Evolutionary conservation across 208 protist genomes (phyloP).

Genomic region (Acanthamoeba castellanii): DNA sequence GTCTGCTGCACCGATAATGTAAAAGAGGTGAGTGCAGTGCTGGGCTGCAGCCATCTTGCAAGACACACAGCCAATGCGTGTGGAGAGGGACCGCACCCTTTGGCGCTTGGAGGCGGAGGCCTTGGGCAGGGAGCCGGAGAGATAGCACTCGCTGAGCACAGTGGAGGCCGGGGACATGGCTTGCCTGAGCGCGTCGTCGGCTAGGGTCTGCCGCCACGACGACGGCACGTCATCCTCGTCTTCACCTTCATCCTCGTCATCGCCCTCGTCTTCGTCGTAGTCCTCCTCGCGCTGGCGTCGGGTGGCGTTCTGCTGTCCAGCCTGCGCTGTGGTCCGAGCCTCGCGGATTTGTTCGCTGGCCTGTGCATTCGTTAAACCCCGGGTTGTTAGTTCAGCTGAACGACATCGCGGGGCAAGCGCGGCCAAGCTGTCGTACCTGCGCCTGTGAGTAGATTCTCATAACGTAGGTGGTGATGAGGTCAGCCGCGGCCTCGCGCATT

Average conservation of each 20-base stretch:
- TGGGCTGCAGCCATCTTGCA: neutral
- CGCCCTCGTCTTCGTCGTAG: neutral
- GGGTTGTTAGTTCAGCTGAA: neutral
- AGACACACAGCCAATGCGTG: neutral
- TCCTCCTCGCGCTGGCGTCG: constrained; percentile 63
- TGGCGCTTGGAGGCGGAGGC: constrained; percentile 19
- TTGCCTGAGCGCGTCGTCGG: constrained; percentile 31
- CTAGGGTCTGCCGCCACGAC: constrained; percentile 36
- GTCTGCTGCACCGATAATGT: neutral
- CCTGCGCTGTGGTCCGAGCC: constrained; percentile 8
- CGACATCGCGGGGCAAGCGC: neutral
- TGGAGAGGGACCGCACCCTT: neutral
- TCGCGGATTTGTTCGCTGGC: constrained; percentile 20
- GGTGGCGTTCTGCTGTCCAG: neutral
- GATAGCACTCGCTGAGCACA: constrained; percentile 17
- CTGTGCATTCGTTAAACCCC: neutral
- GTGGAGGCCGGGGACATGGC: neutral
- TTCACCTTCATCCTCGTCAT: constrained; percentile 11
- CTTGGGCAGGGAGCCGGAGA: constrained; percentile 51
- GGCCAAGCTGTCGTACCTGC: neutral
- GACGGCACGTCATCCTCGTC: constrained; percentile 15
- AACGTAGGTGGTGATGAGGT: constrained; percentile 51
- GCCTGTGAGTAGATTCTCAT: constrained; percentile 51
- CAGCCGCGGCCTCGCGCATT: constrained; percentile 40
- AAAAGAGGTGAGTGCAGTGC: neutral